phyloP scores from a whole-genome alignment of 1,284 basidiomycete species.

The Marasmius tenuissimus region DNA sequence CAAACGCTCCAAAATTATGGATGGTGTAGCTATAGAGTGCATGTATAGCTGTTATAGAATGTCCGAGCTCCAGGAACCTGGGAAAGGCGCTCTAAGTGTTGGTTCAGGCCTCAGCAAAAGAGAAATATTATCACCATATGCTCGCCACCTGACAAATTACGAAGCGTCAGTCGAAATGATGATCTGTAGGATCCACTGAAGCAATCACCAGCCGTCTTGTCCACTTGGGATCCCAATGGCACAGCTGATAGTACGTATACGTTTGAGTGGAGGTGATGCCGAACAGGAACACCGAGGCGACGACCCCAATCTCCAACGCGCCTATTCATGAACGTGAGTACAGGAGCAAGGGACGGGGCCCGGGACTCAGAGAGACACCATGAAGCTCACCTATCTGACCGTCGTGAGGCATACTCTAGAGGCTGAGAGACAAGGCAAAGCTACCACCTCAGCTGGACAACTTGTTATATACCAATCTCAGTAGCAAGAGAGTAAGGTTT shows the following conservation, averaged over 20 bases:
- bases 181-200: neutral
- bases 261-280: conserved; percentile 6
- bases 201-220: neutral
- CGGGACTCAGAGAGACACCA: neutral
- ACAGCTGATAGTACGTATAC: conserved; percentile 5
- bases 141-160: neutral
- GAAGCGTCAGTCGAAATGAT: neutral
- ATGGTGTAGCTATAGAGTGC: neutral
- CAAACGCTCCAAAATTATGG: neutral
- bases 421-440: neutral
- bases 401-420: neutral
- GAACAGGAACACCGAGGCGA: conserved; percentile 1
- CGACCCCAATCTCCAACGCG: conserved; percentile 7
- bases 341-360: neutral
- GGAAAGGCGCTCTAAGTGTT: neutral
- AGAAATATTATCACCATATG: neutral
- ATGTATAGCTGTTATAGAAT: neutral
- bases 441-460: no score
- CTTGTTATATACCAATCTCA: no score
- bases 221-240: neutral
- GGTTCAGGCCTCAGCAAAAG: neutral
- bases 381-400: neutral
- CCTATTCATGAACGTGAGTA: neutral
- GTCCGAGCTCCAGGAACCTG: neutral
- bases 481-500: no score